phyloP scores from a whole-genome alignment of 495 filamentous ascomycete species.

The Penicillium arizonense region DNA sequence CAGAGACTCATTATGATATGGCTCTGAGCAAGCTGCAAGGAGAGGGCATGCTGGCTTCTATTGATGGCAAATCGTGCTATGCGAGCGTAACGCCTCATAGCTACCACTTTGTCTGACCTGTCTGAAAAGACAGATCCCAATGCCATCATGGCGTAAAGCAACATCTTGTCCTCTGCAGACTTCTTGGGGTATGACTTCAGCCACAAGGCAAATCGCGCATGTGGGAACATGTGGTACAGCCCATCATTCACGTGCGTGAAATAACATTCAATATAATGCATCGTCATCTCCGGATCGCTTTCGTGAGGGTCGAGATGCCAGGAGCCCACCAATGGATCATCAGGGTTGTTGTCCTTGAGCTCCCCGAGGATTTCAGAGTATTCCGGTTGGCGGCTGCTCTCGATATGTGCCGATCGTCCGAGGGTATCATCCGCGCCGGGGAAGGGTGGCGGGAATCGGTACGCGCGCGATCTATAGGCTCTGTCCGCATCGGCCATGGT shows the following conservation, averaged over 20 bases:
- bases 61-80: slow-evolving; percentile 59
- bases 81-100: slow-evolving; percentile 50
- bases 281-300: slow-evolving; percentile 43
- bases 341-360: slow-evolving; percentile 27
- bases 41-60: slow-evolving; percentile 46
- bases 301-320: slow-evolving; percentile 67
- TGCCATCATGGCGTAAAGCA: slow-evolving; percentile 64
- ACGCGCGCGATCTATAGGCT: slow-evolving; percentile 18
- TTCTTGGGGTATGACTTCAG: slow-evolving; percentile 50
- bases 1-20: slow-evolving; percentile 62
- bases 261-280: slow-evolving; percentile 54
- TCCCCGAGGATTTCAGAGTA: slow-evolving; percentile 37
- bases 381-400: slow-evolving; percentile 18
- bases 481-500: slow-evolving; percentile 27
- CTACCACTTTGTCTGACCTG: slow-evolving; percentile 43
- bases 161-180: slow-evolving; percentile 65
- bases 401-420: slow-evolving; percentile 12
- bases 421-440: slow-evolving; percentile 13
- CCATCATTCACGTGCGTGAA: slow-evolving; percentile 53
- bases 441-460: slow-evolving; percentile 16
- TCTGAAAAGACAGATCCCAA: slow-evolving; percentile 57
- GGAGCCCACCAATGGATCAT: slow-evolving; percentile 50
- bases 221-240: slow-evolving; percentile 58
- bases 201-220: slow-evolving; percentile 52
- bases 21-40: slow-evolving; percentile 60